These are phyloP conservation scores for Sindora glabra DNA, from an alignment of 306 rosid species.

Conservation along the genomic window DNA sequence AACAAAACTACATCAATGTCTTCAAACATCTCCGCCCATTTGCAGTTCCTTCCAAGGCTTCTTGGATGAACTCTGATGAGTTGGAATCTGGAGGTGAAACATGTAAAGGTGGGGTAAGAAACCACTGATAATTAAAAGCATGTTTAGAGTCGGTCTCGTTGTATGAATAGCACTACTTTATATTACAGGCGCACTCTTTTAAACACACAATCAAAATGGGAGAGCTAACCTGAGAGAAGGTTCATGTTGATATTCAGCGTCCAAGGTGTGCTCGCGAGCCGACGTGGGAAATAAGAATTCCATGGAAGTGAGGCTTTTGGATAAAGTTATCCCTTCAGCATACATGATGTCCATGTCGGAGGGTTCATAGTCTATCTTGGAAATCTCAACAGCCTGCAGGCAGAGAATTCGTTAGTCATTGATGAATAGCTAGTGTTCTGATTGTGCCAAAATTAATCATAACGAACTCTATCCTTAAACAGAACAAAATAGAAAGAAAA, in stretches of 20 bases:
- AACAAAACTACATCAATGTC: conserved; percentile 46
- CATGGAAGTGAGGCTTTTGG: conserved; percentile 47
- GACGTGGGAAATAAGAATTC: conserved; percentile 48
- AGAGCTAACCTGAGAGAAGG: conserved; percentile 40
- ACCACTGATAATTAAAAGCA: background rate
- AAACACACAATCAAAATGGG: background rate
- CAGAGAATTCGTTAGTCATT: background rate
- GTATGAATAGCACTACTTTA: no score
- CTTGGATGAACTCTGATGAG: conserved; percentile 53
- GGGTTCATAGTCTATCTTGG: conserved; percentile 50
- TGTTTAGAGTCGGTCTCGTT: no score
- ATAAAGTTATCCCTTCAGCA: conserved; percentile 61
- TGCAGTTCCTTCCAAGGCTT: conserved; percentile 62
- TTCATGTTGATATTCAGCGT: conserved; percentile 27
- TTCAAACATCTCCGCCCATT: conserved; percentile 68
- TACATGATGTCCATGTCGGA: conserved; percentile 64
- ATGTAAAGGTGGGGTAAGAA: conserved; percentile 7
- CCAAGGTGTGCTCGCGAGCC: conserved; percentile 26
- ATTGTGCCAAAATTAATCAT: no score
- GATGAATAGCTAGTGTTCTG: background rate
- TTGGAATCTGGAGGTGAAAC: conserved; percentile 34
- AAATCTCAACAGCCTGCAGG: conserved; percentile 65
- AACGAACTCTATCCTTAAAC: no score
- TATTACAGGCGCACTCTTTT: no score
- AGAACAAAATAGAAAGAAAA: no score